Evolutionary conservation across 139 green algal species (phyloP), one percentile per base, ranked within the genome.

Genomic region (Chlorella ohadii): DNA sequence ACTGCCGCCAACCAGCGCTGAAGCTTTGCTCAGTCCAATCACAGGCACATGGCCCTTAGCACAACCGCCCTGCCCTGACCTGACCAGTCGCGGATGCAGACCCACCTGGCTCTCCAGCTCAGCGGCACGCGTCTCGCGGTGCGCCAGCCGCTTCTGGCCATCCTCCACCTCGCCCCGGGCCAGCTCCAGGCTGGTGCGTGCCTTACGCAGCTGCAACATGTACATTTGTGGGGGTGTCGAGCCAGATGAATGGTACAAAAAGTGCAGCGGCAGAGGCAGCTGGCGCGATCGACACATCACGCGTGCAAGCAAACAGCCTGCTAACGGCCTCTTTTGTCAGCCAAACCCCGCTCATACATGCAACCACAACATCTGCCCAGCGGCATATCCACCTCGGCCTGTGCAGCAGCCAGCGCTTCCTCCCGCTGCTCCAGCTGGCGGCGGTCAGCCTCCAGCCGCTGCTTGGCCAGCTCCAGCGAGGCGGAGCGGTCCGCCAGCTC

Each of bases 111-210:
- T 25, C 63, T 83, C 78, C 28, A 83, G 63, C 27, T 83, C 63
- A 4, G 39, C 68, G 17, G 91, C 38, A 31, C 76, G 80, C 5
- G 86, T 81, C 64, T 92, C 89, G 57, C 82, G 80, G 47, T 67
- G 34, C 19, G 38, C 65, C 25, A 84, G 27, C 23, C 81, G 56
- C 81, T 65, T 61, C 16, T 73, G 68, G 56, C 70, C 47, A 47
- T 83, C 77, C 83, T 88, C 81, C n/a, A 87, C 28, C 51, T 88
- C 83, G 23, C 73, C 73, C 64, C n/a, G 36, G 23, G 55, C 78
- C 36, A 88, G 31, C 76, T 91, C 88, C 38, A 80, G 56, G 55
- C 84, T 78, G 36, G 63, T 72, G 31, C 72, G 66, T 5, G 68
- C 81, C 78, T 83, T 76, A n/a, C 88, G 84, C 68, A 87, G 70